Base-by-base conservation (phyloP, 345 rosid species). In the Excoecaria cochinchinensis region DNA sequence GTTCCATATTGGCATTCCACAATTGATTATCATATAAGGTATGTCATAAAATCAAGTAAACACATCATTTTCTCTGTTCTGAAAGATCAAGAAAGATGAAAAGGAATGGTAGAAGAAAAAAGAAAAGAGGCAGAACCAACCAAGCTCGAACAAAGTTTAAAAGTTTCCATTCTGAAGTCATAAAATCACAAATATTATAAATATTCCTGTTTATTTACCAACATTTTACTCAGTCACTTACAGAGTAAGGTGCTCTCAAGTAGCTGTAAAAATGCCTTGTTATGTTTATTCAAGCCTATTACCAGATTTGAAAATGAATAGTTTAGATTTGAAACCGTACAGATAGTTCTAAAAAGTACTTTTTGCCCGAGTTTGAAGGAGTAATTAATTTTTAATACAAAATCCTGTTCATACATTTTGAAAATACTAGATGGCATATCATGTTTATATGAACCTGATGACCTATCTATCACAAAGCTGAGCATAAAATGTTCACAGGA, bases 401-500 rank as follows among this genome's bases (percentile, higher is more conserved):
- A 42, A 19, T 64, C 14, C 24, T 17, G n/a, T 19, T 19, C 21
- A n/a, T 56, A 22, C 22, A 56, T 56, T 40, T 64, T 64, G 25
- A n/a, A 64, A 40, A 40, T 19, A 40, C 36, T 40, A 19, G 50
- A 68, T 47, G 71, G 16, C 12, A 67, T 3, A 21, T 44, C 36
- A n/a, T 9, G 16, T 67, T 67, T 36, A 46, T 46, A 21, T 44
- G 40, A 68, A 12, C 58, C 31, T 24, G 44, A 25, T 21, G 39
- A 69, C 15, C 31, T 19, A 36, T 67, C 56, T 48, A 25, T 13
- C 46, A 59, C 22, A n/a, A 7, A 51, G 31, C 40, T 5, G 10
- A 62, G n/a, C 36, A 10, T 5, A 25, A 70, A 16, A 67, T 44
- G 95, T 87, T 70, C 94, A 84, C 61, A 83, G 77, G 1, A 44